phyloP scores from a whole-genome alignment of 331 rosid species.

The Malus hybrid region DNA sequence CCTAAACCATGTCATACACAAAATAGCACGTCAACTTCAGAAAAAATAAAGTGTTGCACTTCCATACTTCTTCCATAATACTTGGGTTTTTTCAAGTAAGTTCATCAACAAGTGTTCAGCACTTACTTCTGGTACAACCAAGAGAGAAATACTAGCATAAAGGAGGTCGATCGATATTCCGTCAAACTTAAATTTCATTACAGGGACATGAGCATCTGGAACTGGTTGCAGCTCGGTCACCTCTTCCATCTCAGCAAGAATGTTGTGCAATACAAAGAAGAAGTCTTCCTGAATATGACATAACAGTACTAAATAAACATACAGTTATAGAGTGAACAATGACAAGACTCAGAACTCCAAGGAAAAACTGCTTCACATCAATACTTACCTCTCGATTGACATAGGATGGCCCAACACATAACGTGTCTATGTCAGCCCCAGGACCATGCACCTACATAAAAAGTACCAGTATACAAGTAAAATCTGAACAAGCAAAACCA shows the following conservation, averaged over 20 bases:
- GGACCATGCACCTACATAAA: slow-evolving; percentile 32
- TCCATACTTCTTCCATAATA: neutral
- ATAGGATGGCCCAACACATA: slow-evolving; percentile 42
- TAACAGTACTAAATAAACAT: neutral
- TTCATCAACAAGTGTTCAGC: neutral
- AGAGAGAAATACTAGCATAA: slow-evolving; percentile 63
- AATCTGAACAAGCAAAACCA: neutral
- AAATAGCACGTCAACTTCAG: neutral
- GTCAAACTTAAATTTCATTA: slow-evolving; percentile 80
- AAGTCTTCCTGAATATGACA: slow-evolving; percentile 59
- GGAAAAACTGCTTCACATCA: neutral
- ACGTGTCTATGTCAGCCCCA: slow-evolving; percentile 45
- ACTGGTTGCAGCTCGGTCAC: slow-evolving; percentile 84
- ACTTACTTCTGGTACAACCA: slow-evolving; percentile 92
- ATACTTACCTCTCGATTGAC: slow-evolving; percentile 29
- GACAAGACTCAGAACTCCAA: neutral
- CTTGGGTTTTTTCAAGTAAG: neutral
- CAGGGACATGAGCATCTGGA: slow-evolving; percentile 92
- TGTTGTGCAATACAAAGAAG: slow-evolving; percentile 63
- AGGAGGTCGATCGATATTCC: slow-evolving; percentile 84
- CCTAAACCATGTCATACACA: no score
- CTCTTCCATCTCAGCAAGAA: slow-evolving; percentile 70
- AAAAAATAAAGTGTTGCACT: neutral
- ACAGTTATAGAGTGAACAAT: neutral
- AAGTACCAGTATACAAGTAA: neutral